Conservation (phyloP, 192 early-diverging fungal genomes). For the Backusella macrospora region DNA sequence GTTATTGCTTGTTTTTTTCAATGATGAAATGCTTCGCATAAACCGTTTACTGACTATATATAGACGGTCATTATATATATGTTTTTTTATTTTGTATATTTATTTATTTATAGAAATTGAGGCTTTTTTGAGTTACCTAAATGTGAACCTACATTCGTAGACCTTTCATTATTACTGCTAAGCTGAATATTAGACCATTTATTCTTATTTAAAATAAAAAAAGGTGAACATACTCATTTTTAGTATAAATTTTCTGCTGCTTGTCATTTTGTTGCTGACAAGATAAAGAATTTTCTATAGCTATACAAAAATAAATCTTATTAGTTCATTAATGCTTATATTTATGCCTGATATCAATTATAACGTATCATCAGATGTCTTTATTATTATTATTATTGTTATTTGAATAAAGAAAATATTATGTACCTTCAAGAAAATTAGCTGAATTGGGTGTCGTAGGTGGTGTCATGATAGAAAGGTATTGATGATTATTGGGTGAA, state of each 20-base stretch:
- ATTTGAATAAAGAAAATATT: background rate
- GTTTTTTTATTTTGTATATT: background rate
- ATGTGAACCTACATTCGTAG: background rate
- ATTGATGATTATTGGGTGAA: background rate
- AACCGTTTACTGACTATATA: constrained; percentile 16
- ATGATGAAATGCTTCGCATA: constrained; percentile 17
- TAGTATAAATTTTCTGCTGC: background rate
- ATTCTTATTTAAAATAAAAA: background rate
- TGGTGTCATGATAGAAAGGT: background rate
- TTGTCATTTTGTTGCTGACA: background rate
- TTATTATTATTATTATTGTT: too few relatives aligned
- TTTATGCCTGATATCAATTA: too few relatives aligned
- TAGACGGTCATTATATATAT: background rate
- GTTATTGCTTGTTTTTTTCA: background rate
- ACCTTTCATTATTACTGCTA: background rate
- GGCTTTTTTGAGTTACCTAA: constrained; percentile 3
- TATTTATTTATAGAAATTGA: background rate
- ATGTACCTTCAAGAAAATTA: background rate
- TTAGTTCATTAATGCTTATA: background rate
- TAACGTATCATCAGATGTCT: too few relatives aligned
- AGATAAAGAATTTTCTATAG: background rate
- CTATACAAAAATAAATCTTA: background rate
- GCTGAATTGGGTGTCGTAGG: background rate
- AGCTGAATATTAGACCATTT: background rate
- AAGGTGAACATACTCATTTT: background rate